phyloP scores from a whole-genome alignment of 2,329 filamentous ascomycete genomes.

The Didymella exigua region DNA sequence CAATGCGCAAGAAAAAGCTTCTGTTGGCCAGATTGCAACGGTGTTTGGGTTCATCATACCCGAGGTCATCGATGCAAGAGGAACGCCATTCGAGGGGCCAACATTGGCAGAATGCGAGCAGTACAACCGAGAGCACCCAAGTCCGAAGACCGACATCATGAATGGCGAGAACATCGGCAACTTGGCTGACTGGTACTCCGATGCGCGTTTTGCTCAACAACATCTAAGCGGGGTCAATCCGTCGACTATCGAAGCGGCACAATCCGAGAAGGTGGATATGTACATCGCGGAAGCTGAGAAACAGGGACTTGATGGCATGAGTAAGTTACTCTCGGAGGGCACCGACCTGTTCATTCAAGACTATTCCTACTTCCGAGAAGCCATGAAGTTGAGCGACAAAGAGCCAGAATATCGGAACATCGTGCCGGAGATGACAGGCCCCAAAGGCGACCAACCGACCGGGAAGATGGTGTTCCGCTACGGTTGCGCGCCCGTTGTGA shows the following conservation, averaged over 20 bases:
- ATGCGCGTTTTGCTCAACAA: constrained; percentile 16
- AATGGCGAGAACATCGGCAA: constrained; percentile 13
- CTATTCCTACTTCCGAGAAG: constrained; percentile 17
- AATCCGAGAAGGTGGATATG: background rate
- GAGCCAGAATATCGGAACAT: background rate
- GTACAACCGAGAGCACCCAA: constrained; percentile 8
- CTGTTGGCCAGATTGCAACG: background rate
- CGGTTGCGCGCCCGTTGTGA: constrained; percentile 10
- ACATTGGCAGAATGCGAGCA: constrained; percentile 15
- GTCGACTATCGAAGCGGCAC: constrained; percentile 5
- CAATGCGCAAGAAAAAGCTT: background rate
- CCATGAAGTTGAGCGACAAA: constrained; percentile 1
- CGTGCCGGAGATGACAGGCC: background rate
- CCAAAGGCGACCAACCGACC: background rate
- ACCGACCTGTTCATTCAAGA: constrained; percentile 10
- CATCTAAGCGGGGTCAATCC: constrained; percentile 16
- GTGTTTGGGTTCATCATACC: constrained; percentile 10
- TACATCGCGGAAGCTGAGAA: constrained; percentile 6
- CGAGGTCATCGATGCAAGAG: background rate
- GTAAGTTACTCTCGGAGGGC: background rate
- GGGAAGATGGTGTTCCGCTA: constrained; percentile 1
- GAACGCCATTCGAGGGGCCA: constrained; percentile 12
- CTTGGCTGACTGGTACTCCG: constrained; percentile 15
- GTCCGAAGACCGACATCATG: constrained; percentile 17
- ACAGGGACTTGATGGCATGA: constrained; percentile 1